A percentile compares a stretch with the other conserved stretches of the same genome.
These are phyloP conservation scores for Kwoniella bestiolae DNA, from an alignment of 768 basidiomycete genomes.

Conservation along the genomic window DNA sequence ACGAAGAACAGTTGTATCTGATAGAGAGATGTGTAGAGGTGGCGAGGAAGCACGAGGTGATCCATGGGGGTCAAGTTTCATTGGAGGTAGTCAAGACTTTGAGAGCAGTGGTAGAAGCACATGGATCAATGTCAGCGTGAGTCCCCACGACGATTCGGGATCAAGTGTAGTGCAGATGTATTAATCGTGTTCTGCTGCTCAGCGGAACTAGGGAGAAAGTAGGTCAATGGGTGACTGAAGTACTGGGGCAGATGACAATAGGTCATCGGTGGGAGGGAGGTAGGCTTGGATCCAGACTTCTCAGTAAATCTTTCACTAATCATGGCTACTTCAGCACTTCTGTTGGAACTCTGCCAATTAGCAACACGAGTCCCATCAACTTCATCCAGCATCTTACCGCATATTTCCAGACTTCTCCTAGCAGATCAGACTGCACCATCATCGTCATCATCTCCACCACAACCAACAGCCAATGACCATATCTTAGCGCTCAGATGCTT, in stretches of 20 bases:
- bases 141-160: too few relatives aligned
- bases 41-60: neutral
- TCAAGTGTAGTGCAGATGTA: neutral
- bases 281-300: conserved; percentile 4
- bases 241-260: neutral
- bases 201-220: neutral
- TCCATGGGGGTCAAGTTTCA: conserved; percentile 9
- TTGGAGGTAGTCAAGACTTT: conserved; percentile 18
- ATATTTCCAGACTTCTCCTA: conserved; percentile 5
- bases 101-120: neutral
- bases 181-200: too few relatives aligned
- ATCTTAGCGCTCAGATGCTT: conserved; percentile 42
- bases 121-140: neutral
- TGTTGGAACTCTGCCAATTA: conserved; percentile 27
- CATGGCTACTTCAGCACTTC: conserved; percentile 18
- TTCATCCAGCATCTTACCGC: neutral
- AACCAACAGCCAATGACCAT: conserved; percentile 25
- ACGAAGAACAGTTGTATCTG: conserved; percentile 32
- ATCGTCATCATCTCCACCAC: neutral
- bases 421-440: conserved; percentile 4
- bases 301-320: neutral
- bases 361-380: neutral
- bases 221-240: neutral
- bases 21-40: conserved; percentile 28
- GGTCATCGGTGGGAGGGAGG: conserved; percentile 11